These are phyloP conservation scores for Verticillium longisporum DNA, from an alignment of 2,329 filamentous ascomycete genomes.

Conservation along the genomic window DNA sequence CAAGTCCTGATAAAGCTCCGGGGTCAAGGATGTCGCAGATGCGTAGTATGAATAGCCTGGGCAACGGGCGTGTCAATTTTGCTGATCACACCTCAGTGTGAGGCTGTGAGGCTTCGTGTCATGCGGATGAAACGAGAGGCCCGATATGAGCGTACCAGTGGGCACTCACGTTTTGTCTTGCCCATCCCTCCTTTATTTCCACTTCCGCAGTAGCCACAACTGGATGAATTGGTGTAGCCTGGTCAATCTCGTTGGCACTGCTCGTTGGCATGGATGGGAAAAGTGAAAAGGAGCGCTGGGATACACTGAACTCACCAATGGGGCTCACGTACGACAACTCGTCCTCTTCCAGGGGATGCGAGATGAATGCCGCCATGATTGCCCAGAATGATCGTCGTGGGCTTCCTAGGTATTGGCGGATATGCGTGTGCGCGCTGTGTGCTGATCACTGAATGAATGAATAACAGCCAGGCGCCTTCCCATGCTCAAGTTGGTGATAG, in stretches of 20 bases:
- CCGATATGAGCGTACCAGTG: background rate
- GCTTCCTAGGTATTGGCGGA: background rate
- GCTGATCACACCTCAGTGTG: background rate
- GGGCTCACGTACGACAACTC: background rate
- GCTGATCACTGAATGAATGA: background rate
- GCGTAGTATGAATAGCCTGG: constrained; percentile 70
- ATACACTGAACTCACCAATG: background rate
- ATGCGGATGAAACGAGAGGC: background rate
- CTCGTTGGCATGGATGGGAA: background rate
- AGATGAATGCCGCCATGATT: background rate
- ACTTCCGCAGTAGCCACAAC: constrained; percentile 46
- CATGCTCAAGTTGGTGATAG: no score
- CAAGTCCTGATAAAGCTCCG: constrained; percentile 63
- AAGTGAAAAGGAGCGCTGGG: background rate
- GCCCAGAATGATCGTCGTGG: background rate
- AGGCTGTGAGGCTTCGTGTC: background rate
- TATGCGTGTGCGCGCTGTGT: background rate
- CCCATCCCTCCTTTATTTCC: constrained; percentile 39
- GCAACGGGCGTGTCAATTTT: constrained; percentile 15
- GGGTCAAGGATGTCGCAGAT: constrained; percentile 51
- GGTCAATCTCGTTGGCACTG: background rate
- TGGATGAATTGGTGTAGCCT: constrained; percentile 47
- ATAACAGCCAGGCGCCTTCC: no score
- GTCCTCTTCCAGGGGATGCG: background rate
- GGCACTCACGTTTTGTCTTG: constrained; percentile 42